Base-by-base conservation (phyloP, 192 early-diverging fungal genomes). In the Podila epigama region DNA sequence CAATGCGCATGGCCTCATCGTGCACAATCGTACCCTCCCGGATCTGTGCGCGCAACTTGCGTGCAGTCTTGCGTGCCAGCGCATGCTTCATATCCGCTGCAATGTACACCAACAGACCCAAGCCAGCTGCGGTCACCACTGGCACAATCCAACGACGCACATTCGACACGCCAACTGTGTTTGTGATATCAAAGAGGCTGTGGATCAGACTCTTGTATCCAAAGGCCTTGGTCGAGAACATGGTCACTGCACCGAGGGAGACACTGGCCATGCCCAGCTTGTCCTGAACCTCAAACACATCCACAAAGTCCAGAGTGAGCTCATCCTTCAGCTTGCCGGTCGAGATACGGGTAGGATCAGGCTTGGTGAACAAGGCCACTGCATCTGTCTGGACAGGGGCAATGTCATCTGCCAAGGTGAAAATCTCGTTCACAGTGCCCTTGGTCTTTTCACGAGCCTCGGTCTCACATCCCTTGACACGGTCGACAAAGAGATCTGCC, bases 31-130 rank as follows among this genome's bases (percentile, higher is more conserved):
- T 56, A 6, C 79, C 60, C 25, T 86, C 82, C 58, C 81, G 65
- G 51, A 85, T 62, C 48, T 81, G 69, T 48, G 79, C 69, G 62
- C 79, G 81, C 39, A 90, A 69, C 53, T 88, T 90, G 67, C 81
- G 77, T 13, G 88, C 83, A 54, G 92, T 83, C 78, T 92, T 92
- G 79, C 89, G 88, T 34, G 90, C 85, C 63, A 94, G 83, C 0
- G 87, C 89, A 33, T 83, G 80, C 59, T 88, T 88, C 85, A 92
- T 89, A 36, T 94, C 92, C 8, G 84, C 80, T 7, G 90, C 81
- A 54, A 94, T 71, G 63, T 92, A 94, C 27, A 88, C 70, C 31
- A 87, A 55, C 0, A 86, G 73, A 51, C 91, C 89, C 51, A 88
- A 15, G 69, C 87, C 75, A 78, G 86, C 82, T 79, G 88, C 34